A percentile compares a stretch with the other conserved stretches of the same genome.
phyloP scores from a whole-genome alignment of 805 yeast species.

The Saturnispora saitoi region DNA sequence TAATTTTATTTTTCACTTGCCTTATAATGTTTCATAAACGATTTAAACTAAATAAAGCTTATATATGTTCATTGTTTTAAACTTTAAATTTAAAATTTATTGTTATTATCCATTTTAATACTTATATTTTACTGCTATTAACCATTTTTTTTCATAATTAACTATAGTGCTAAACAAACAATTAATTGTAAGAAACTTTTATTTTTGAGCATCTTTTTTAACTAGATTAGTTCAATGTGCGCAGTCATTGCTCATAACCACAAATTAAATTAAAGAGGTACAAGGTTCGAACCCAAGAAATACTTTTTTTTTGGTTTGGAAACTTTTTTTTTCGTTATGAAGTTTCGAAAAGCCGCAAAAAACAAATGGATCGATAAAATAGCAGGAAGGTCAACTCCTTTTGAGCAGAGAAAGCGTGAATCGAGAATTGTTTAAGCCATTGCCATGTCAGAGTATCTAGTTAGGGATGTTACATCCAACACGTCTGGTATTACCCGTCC shows the following conservation, averaged over 20 bases:
- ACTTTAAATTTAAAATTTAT: too few relatives aligned
- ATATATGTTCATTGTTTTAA: too few relatives aligned
- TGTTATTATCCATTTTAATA: too few relatives aligned
- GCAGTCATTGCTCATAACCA: not conserved
- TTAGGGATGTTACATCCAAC: conserved; percentile 56
- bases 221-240: not conserved
- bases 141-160: too few relatives aligned
- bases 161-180: not conserved
- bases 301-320: too few relatives aligned
- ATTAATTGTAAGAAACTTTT: too few relatives aligned
- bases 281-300: not conserved
- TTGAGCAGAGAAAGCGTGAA: not conserved
- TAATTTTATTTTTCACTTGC: too few relatives aligned
- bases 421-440: not conserved
- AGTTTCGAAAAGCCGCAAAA: not conserved
- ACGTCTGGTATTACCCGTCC: conserved; percentile 42
- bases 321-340: not conserved
- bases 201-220: not conserved
- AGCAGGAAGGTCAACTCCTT: not conserved
- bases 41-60: too few relatives aligned
- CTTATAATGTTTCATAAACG: too few relatives aligned
- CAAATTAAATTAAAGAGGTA: too few relatives aligned
- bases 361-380: not conserved
- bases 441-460: conserved; percentile 32
- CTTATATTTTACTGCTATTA: too few relatives aligned